Evolutionary conservation across 371 early-diverging fungal species (phyloP).

Genomic region (Syncephalastrum contaminatum): DNA sequence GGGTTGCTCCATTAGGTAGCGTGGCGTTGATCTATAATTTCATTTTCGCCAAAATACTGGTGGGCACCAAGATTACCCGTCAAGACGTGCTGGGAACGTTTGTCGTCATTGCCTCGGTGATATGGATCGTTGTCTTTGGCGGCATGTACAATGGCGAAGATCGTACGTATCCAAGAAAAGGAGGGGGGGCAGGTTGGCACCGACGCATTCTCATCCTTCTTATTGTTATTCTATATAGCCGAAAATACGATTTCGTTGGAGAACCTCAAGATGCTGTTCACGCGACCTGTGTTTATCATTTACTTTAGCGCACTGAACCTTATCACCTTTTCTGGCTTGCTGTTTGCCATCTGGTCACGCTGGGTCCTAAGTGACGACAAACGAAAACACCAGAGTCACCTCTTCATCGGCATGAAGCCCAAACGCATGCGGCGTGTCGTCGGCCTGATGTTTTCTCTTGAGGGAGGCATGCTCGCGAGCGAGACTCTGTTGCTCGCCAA

Average conservation of each 20-base stretch:
- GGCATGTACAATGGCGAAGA: constrained; percentile 64
- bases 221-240: constrained; percentile 19
- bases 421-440: constrained; percentile 52
- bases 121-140: constrained; percentile 70
- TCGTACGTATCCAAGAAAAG: constrained; percentile 34
- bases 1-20: constrained; percentile 74
- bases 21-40: constrained; percentile 72
- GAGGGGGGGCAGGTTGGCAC: neutral
- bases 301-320: constrained; percentile 66
- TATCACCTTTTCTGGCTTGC: constrained; percentile 50
- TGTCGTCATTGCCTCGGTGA: constrained; percentile 63
- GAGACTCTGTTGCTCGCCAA: constrained; percentile 68
- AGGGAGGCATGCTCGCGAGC: constrained; percentile 65
- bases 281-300: constrained; percentile 59
- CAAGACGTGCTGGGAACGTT: constrained; percentile 67
- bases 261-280: constrained; percentile 56
- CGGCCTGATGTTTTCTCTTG: constrained; percentile 62
- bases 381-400: constrained; percentile 28
- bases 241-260: constrained; percentile 59
- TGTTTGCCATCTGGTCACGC: constrained; percentile 57
- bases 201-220: neutral
- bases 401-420: constrained; percentile 40
- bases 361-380: constrained; percentile 49
- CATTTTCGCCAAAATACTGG: constrained; percentile 68
- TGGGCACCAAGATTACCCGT: constrained; percentile 63